These are phyloP conservation scores for Hapsidospora chrysogenum DNA, from an alignment of 495 filamentous ascomycete genomes.

Conservation along the genomic window DNA sequence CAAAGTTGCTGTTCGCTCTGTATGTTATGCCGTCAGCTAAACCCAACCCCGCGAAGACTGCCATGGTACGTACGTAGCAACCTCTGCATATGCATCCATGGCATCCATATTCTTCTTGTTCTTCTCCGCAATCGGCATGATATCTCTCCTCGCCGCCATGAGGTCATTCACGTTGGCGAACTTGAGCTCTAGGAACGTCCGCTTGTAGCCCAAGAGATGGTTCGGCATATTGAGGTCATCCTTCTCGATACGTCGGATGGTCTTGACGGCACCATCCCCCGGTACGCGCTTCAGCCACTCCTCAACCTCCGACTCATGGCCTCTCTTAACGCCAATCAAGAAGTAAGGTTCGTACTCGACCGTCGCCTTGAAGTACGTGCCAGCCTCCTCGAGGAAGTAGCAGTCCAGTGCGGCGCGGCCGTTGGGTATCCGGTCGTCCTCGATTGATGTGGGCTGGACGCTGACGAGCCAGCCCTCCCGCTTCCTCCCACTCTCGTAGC, in stretches of 20 bases:
- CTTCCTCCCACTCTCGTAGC: conserved; percentile 78
- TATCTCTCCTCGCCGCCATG: conserved; percentile 59
- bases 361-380: conserved; percentile 88
- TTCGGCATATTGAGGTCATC: conserved; percentile 95
- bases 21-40: conserved; percentile 9
- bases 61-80: conserved; percentile 49
- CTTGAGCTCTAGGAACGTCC: conserved; percentile 67
- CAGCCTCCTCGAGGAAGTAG: conserved; percentile 92
- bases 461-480: conserved; percentile 89
- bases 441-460: conserved; percentile 74
- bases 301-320: conserved; percentile 81
- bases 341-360: conserved; percentile 96
- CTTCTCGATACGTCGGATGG: conserved; percentile 60
- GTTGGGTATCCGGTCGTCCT: conserved; percentile 65
- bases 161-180: conserved; percentile 82
- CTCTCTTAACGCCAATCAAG: conserved; percentile 73
- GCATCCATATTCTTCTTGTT: conserved; percentile 88
- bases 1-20: conserved; percentile 75
- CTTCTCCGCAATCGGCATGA: conserved; percentile 88
- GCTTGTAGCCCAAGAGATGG: conserved; percentile 78
- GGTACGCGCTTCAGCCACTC: conserved; percentile 77
- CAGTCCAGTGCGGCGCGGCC: conserved; percentile 82
- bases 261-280: conserved; percentile 75
- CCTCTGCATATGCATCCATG: conserved; percentile 97
- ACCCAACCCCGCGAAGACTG: neutral